These are phyloP conservation scores for Akanthomyces dipterigenus DNA, from an alignment of 2,329 filamentous ascomycete genomes.

Conservation along the genomic window DNA sequence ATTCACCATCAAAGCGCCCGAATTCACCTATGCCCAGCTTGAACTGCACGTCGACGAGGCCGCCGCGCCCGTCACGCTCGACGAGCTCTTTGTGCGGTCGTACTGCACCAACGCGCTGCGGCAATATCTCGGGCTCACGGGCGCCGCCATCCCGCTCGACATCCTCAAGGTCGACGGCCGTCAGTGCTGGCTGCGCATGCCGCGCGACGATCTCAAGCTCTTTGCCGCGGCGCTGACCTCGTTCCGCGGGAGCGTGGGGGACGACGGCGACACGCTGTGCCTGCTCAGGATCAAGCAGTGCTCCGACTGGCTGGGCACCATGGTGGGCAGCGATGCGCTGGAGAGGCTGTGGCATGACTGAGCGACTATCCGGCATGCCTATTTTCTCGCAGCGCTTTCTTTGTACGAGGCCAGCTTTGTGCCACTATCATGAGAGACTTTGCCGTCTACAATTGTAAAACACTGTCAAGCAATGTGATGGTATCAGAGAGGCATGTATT, in stretches of 20 bases:
- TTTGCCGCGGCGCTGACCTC: slow-evolving; percentile 61
- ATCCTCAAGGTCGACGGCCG: slow-evolving; percentile 54
- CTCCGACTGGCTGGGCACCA: slow-evolving; percentile 57
- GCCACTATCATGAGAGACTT: background rate
- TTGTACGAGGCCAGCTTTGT: too few species aligned
- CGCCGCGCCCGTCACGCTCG: slow-evolving; percentile 33
- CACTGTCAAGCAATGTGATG: background rate
- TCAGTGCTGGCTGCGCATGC: slow-evolving; percentile 59
- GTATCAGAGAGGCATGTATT: background rate
- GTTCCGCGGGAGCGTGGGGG: slow-evolving; percentile 46
- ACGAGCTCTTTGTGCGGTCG: slow-evolving; percentile 55
- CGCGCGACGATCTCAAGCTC: slow-evolving; percentile 50
- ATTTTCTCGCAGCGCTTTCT: too few species aligned
- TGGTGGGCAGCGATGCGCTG: slow-evolving; percentile 42
- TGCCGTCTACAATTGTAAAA: background rate
- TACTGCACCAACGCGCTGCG: slow-evolving; percentile 58
- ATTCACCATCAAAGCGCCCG: slow-evolving; percentile 41
- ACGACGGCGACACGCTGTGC: slow-evolving; percentile 33
- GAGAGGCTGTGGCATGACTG: slow-evolving; percentile 36
- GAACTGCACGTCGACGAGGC: slow-evolving; percentile 31
- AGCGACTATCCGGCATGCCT: background rate
- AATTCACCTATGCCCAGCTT: slow-evolving; percentile 52
- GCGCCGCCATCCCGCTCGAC: slow-evolving; percentile 61
- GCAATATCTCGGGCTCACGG: slow-evolving; percentile 64
- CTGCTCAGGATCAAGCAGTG: slow-evolving; percentile 49